phyloP scores from a whole-genome alignment of 805 yeast species.

The Candida nonsorbophila region DNA sequence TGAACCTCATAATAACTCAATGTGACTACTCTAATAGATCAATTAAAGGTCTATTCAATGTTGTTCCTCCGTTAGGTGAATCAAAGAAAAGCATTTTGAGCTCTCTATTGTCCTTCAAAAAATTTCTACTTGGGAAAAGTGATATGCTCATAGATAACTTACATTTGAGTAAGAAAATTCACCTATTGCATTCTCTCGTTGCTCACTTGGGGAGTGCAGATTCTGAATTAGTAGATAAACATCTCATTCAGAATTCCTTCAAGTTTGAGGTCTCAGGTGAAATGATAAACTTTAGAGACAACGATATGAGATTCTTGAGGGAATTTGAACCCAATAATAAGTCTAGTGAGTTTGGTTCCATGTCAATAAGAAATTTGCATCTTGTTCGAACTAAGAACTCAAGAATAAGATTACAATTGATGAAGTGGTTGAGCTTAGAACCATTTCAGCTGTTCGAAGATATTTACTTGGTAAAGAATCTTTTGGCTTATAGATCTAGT shows the following conservation, averaged over 20 bases:
- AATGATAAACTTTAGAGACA: constrained; percentile 28
- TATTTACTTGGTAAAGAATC: constrained; percentile 12
- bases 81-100: no score
- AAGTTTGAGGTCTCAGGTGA: constrained; percentile 19
- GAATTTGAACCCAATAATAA: no score
- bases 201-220: no score
- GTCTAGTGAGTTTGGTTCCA: neutral
- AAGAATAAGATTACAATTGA: constrained; percentile 20
- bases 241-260: constrained; percentile 5
- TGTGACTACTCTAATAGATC: constrained; percentile 14
- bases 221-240: no score
- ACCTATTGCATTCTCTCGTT: no score
- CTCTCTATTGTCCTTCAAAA: no score
- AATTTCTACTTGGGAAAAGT: no score
- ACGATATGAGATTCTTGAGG: constrained; percentile 31
- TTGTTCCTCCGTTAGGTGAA: no score
- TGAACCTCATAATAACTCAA: constrained; percentile 15
- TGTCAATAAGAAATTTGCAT: constrained; percentile 9
- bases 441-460: constrained; percentile 28
- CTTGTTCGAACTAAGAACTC: constrained; percentile 14
- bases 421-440: constrained; percentile 32
- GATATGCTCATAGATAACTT: no score
- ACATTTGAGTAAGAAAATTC: no score
- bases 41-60: constrained; percentile 14
- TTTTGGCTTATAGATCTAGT: no score